Base-by-base conservation (phyloP, 805 yeast genomes). In the Candida jianshihensis region DNA sequence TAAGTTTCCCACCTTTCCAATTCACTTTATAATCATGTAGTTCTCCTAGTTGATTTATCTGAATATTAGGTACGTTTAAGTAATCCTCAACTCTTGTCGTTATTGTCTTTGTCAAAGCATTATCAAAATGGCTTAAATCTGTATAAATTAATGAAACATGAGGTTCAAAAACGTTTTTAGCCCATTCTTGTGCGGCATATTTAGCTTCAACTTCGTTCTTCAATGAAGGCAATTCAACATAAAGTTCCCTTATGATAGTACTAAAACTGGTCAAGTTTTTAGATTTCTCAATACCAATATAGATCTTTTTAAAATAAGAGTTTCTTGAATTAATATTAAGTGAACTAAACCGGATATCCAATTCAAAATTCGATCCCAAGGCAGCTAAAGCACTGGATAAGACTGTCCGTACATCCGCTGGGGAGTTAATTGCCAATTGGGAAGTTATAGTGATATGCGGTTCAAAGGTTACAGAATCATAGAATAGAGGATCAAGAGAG, bases 371-470 rank as follows among this genome's bases (percentile, higher is more conserved):
- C 3, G 38, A 19, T 7, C 42, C 45, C 6, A 73, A 56, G 0
- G 90, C 88, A 4, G 78, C 80, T 11, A 69, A 56, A 38, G 83
- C 64, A 35, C 78, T 68, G 20, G 70, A 74, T 15, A 83, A 63
- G 8, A 81, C 72, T 22, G 68, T 64, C 41, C 73, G 73, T 1
- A 77, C 81, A 39, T 80, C 85, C 12, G 72, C 73, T 29, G 68
- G 67, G 11, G 68, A 62, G 19, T 64, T 56, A 19, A 79, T 60
- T 2, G 57, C 61, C 22, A 84, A 61, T 39, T 74, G 70, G n/a
- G 86, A 69, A 3, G 87, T 75, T 19, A 84, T 66, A 2, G 95
- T 85, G 25, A 85, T 67, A 53, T 84, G 95, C 4, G 95, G 95
- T 42, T 75, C 82, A 47, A 83, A 78, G 21, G 50, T 54, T 2